A percentile compares a stretch with the other conserved stretches of the same genome.
These are phyloP conservation scores for Russula brevipes DNA, from an alignment of 768 basidiomycete genomes.

Conservation along the genomic window DNA sequence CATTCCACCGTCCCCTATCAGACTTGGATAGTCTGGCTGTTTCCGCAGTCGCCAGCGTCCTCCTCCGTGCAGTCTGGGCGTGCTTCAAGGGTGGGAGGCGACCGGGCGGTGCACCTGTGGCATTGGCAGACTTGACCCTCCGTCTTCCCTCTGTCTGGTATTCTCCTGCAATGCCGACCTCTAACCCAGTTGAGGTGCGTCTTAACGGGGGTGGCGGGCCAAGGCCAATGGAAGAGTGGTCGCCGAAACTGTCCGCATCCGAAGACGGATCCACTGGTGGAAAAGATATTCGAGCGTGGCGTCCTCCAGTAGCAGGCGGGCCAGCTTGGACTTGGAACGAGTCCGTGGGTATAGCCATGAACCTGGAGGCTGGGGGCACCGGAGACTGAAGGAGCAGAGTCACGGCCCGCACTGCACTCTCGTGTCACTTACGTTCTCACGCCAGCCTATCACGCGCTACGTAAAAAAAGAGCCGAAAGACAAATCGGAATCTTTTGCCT, in stretches of 20 bases:
- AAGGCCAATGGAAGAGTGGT: conserved; percentile 27
- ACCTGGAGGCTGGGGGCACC: neutral
- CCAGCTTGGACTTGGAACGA: conserved; percentile 29
- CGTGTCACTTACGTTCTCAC: neutral
- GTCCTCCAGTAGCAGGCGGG: conserved; percentile 26
- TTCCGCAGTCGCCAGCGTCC: conserved; percentile 20
- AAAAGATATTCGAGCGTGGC: conserved; percentile 34
- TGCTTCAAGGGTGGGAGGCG: conserved; percentile 17
- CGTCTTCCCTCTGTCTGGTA: conserved; percentile 28
- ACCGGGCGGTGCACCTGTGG: conserved; percentile 3
- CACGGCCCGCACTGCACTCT: too few species aligned
- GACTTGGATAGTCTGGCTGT: conserved; percentile 10
- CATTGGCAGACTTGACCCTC: conserved; percentile 33
- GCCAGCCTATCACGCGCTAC: neutral
- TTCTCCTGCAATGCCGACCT: conserved; percentile 3
- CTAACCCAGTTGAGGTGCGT: conserved; percentile 16
- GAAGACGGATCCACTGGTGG: conserved; percentile 26
- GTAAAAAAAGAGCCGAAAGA: neutral
- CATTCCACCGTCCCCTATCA: conserved; percentile 17
- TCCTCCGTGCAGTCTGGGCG: conserved; percentile 17
- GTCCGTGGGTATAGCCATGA: conserved; percentile 14
- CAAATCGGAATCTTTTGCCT: too few species aligned
- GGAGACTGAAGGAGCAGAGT: neutral
- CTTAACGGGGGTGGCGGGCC: conserved; percentile 29
- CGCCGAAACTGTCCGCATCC: conserved; percentile 10